phyloP scores from a whole-genome alignment of 768 basidiomycete species.

The Amyloporia xantha region DNA sequence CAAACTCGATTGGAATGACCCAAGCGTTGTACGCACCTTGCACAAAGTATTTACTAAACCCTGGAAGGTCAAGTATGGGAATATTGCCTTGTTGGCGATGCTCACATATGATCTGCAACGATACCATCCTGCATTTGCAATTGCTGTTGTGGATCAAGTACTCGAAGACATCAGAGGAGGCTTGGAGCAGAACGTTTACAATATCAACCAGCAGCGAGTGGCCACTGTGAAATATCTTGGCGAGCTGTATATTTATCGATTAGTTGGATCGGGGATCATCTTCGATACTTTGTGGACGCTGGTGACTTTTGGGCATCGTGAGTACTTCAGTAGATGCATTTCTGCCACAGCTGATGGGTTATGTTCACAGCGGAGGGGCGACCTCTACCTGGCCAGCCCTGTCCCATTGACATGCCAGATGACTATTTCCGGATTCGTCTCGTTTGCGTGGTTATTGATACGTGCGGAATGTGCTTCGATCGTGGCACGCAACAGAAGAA shows the following conservation, averaged over 20 bases:
- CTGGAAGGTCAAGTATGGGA: conserved; percentile 94
- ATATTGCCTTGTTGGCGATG: conserved; percentile 87
- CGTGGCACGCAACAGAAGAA: conserved; percentile 88
- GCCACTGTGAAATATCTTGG: conserved; percentile 93
- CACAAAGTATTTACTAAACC: conserved; percentile 95
- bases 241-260: conserved; percentile 93
- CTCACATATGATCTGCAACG: conserved; percentile 91
- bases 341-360: too few species aligned
- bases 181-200: conserved; percentile 92
- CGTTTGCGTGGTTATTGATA: conserved; percentile 88
- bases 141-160: conserved; percentile 89
- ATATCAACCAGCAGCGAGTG: conserved; percentile 87
- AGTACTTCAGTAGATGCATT: conserved; percentile 35
- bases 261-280: conserved; percentile 81
- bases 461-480: conserved; percentile 97
- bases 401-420: conserved; percentile 83
- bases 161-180: conserved; percentile 89
- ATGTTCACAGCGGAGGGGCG: conserved; percentile 84
- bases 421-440: conserved; percentile 94
- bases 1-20: conserved; percentile 94
- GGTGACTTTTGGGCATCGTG: conserved; percentile 93
- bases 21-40: conserved; percentile 49
- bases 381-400: conserved; percentile 70
- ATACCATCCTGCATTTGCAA: conserved; percentile 84
- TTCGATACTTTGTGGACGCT: conserved; percentile 94